These are phyloP conservation scores for Geotrichum reessii DNA, from an alignment of 1,139 yeast species.

Conservation along the genomic window DNA sequence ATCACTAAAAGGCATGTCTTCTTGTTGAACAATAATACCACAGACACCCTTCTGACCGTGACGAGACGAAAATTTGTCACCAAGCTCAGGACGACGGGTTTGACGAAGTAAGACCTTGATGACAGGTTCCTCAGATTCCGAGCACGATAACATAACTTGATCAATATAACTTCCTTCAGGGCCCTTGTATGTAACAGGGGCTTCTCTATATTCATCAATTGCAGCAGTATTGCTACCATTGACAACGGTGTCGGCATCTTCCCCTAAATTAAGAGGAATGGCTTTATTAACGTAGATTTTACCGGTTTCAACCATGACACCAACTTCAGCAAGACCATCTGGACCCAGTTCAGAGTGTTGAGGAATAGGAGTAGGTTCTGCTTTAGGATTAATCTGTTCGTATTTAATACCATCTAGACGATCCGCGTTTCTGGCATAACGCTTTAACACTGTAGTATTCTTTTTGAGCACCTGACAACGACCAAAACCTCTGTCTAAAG, in stretches of 20 bases:
- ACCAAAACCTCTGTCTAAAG: constrained; percentile 95
- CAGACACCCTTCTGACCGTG: constrained; percentile 99
- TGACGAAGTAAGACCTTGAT: constrained; percentile 89
- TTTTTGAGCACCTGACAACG: constrained; percentile 96
- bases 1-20: constrained; percentile 92
- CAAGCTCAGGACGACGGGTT: constrained; percentile 95
- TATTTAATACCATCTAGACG: constrained; percentile 86
- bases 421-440: constrained; percentile 91
- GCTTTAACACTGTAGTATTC: constrained; percentile 79
- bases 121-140: constrained; percentile 91
- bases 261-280: constrained; percentile 84
- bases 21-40: constrained; percentile 94
- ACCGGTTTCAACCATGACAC: constrained; percentile 82
- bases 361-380: constrained; percentile 55
- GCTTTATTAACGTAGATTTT: constrained; percentile 91
- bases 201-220: constrained; percentile 63
- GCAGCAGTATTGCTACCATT: constrained; percentile 26
- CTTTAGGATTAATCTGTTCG: constrained; percentile 45
- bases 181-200: constrained; percentile 86
- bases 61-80: constrained; percentile 94
- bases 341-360: constrained; percentile 85
- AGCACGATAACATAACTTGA: constrained; percentile 94
- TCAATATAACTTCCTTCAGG: constrained; percentile 95
- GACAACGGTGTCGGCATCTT: constrained; percentile 33
- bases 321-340: constrained; percentile 97